Conservation (phyloP, 257 asterid species). For the Petunia secreta region DNA sequence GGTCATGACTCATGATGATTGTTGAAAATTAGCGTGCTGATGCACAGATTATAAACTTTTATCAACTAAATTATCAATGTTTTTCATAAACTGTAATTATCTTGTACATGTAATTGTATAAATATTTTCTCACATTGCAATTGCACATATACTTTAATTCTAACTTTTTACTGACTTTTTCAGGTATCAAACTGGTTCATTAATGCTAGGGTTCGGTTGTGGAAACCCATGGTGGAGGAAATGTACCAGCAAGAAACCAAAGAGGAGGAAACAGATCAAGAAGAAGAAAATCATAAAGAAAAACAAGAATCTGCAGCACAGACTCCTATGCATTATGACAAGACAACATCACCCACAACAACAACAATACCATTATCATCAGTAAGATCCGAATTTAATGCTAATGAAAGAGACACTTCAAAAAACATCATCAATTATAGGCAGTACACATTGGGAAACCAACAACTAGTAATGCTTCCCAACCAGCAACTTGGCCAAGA, state of each 20-base stretch:
- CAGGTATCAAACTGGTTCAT: conserved; percentile 97
- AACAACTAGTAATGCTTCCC: conserved; percentile 15
- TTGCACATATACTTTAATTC: background rate
- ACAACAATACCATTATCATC: conserved; percentile 31
- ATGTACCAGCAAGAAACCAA: conserved; percentile 72
- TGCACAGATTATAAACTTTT: too few relatives aligned
- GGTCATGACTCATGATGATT: too few relatives aligned
- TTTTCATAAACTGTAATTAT: too few relatives aligned
- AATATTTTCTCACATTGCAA: background rate
- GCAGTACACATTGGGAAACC: conserved; percentile 50
- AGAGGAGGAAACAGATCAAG: conserved; percentile 37
- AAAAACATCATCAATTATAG: conserved; percentile 39
- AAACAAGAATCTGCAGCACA: conserved; percentile 28
- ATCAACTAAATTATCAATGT: too few relatives aligned
- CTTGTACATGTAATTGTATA: background rate
- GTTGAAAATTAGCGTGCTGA: too few relatives aligned
- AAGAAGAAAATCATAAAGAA: conserved; percentile 27
- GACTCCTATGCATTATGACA: conserved; percentile 31
- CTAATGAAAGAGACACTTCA: conserved; percentile 55
- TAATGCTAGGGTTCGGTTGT: conserved; percentile 89
- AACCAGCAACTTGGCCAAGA: background rate
- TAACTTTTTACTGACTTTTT: background rate
- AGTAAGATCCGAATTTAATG: conserved; percentile 45
- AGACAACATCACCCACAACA: conserved; percentile 15
- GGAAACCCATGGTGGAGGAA: conserved; percentile 93